phyloP scores from a whole-genome alignment of 306 rosid species.

The Neltuma alba region DNA sequence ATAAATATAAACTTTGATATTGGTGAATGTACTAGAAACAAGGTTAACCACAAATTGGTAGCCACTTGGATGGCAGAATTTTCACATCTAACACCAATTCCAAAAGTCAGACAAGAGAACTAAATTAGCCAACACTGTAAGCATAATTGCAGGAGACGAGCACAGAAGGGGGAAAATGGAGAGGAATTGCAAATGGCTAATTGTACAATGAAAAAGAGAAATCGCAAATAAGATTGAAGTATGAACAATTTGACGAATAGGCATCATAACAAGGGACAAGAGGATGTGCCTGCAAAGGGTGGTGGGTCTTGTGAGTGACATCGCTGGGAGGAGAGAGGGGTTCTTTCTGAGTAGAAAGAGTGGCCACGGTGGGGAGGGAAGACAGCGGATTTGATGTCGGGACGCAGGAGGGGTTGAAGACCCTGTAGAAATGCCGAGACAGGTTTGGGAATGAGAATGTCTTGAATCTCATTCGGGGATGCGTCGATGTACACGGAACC shows the following conservation, averaged over 20 bases:
- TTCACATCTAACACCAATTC: background rate
- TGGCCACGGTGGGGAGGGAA: constrained; percentile 63
- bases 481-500: constrained; percentile 51
- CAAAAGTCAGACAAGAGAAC: background rate
- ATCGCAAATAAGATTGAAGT: background rate
- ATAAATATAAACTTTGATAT: background rate
- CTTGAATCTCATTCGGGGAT: constrained; percentile 34
- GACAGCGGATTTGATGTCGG: constrained; percentile 36
- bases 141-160: background rate
- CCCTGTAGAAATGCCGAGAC: constrained; percentile 34
- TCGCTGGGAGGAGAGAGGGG: constrained; percentile 37
- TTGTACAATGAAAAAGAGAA: background rate
- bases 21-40: background rate
- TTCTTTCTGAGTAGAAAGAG: constrained; percentile 54
- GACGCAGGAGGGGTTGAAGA: background rate
- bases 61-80: background rate
- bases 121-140: background rate
- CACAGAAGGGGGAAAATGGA: background rate
- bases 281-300: constrained; percentile 61
- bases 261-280: background rate
- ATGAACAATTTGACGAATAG: background rate
- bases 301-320: constrained; percentile 39
- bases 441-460: constrained; percentile 27
- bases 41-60: background rate
- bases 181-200: background rate